These are phyloP conservation scores for Capsicum chinense DNA, from an alignment of 257 asterid genomes.

Conservation along the genomic window DNA sequence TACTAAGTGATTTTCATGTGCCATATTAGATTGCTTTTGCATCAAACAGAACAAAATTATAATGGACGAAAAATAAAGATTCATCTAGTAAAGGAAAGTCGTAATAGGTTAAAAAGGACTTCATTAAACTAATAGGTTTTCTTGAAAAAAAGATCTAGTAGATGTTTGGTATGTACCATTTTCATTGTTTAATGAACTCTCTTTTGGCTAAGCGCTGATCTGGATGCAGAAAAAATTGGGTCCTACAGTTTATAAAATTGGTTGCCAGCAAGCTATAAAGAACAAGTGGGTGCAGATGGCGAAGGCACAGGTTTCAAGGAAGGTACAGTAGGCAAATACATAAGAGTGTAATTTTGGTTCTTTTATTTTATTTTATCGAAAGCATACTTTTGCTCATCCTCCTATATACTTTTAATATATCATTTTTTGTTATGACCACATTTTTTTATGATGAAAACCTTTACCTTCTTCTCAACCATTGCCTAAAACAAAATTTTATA, in stretches of 20 bases:
- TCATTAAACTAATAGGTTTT: background rate
- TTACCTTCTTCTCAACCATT: background rate
- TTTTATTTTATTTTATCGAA: background rate
- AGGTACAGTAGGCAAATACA: slow-evolving; percentile 51
- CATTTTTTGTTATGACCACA: background rate
- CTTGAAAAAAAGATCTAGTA: background rate
- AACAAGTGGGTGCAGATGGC: slow-evolving; percentile 90
- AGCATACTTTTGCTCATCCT: background rate
- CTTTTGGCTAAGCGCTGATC: background rate
- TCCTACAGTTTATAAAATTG: slow-evolving; percentile 70
- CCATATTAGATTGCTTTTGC: slow-evolving; percentile 1
- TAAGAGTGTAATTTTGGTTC: slow-evolving; percentile 18
- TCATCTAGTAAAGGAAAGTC: background rate
- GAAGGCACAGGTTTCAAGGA: slow-evolving; percentile 70
- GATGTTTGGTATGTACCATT: background rate
- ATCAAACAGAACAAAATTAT: slow-evolving; percentile 7
- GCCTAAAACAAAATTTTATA: background rate
- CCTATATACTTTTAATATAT: background rate
- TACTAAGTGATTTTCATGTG: background rate
- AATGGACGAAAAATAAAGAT: background rate
- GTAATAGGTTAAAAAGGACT: background rate
- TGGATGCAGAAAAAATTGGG: slow-evolving; percentile 69
- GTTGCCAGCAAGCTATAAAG: slow-evolving; percentile 86
- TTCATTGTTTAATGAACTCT: background rate
- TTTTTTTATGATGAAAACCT: background rate